Conservation (phyloP, 1,284 basidiomycete species). For the Cutaneotrichosporon cutaneum region DNA sequence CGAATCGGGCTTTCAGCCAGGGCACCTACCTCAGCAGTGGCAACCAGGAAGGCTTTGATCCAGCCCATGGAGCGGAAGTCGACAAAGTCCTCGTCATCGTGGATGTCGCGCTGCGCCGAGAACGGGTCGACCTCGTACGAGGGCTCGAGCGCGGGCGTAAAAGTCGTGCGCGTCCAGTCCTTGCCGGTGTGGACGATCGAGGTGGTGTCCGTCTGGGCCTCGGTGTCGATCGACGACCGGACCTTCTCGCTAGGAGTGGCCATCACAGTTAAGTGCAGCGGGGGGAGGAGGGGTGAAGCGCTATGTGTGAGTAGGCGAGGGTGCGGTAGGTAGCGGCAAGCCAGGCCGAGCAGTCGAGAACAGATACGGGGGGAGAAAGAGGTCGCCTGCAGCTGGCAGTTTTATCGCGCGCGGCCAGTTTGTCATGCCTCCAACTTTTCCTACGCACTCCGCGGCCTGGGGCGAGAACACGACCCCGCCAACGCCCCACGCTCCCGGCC, state of each 20-base stretch:
- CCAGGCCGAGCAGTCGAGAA: too few relatives aligned
- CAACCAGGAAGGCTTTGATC: constrained; percentile 43
- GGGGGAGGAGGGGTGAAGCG: neutral
- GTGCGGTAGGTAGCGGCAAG: too few relatives aligned
- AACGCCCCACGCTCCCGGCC: neutral
- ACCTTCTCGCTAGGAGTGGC: neutral
- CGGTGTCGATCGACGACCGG: constrained; percentile 6
- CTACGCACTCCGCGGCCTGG: neutral
- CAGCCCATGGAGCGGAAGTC: constrained; percentile 49
- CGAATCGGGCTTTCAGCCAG: neutral
- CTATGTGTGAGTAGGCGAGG: neutral
- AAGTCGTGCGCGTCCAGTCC: neutral
- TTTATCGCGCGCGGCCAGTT: neutral
- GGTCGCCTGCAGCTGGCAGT: neutral
- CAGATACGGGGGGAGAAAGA: too few relatives aligned
- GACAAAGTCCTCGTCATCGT: constrained; percentile 37
- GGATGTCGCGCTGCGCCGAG: constrained; percentile 29
- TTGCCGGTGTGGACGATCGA: neutral
- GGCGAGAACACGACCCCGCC: neutral
- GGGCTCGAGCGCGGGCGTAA: constrained; percentile 16
- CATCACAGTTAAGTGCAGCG: too few relatives aligned
- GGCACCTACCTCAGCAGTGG: constrained; percentile 40
- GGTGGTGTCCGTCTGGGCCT: constrained; percentile 8
- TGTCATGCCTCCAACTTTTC: neutral
- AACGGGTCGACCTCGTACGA: constrained; percentile 38